Base-by-base conservation (phyloP, 1,139 yeast genomes). In the Suhomyces choctaworum region DNA sequence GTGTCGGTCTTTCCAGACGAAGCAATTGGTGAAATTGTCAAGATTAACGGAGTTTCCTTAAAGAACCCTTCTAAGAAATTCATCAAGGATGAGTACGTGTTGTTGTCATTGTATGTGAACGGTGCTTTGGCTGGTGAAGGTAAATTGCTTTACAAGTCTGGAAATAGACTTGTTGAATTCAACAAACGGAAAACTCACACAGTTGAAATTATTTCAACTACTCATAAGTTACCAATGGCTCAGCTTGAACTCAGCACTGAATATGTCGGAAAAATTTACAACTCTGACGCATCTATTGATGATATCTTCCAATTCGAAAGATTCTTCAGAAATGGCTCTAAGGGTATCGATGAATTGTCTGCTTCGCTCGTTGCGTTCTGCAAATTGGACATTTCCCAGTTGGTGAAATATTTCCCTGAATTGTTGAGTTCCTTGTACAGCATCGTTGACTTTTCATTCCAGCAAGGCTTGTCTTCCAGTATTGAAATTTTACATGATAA, bases 1-100 rank as follows among this genome's bases (percentile, higher is more conserved):
- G 73, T 85, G n/a, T 81, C 94, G 2, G 88, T 84, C 10, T 72
- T 73, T 50, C 80, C 89, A 2, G 83, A 77, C 32, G 96, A 88
- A 56, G 70, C 77, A 8, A 67, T 84, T 44, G 94, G 94, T 25
- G 92, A 83, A 55, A 70, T 76, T 38, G 68, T 83, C 31, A 74
- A 79, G 50, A 66, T 82, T 16, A 72, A 74, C 40, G 82, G 84
- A 32, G 64, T 82, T 21, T 71, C 75, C 2, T 50, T 56, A 39
- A 64, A 64, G 42, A 52, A 51, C 32, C 55, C 61, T 2, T 48
- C 56, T 13, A 63, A 60, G 40, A 63, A 60, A 39, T 35, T 54
- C 25, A 65, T 66, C 7, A 60, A 62, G 40, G 77, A 76, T 39
- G 94, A 85, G 50, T 66, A 66, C 35, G 60, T 87, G 36, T 58